phyloP scores from a whole-genome alignment of 768 basidiomycete species.

The Boletus subcaerulescens region DNA sequence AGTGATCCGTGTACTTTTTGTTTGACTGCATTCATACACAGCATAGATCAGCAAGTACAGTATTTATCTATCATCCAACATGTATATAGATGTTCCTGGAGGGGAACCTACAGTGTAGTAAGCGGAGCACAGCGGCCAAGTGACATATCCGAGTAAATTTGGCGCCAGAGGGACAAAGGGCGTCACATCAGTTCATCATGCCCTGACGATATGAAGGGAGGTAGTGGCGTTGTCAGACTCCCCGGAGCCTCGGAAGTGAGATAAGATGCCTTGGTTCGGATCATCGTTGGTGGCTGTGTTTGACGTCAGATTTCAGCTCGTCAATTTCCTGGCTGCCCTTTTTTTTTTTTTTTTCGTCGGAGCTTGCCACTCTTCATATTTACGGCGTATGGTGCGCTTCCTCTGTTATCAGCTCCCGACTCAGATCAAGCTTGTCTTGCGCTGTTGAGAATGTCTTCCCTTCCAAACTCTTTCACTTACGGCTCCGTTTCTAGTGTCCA shows the following conservation, averaged over 20 bases:
- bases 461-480: conserved; percentile 41
- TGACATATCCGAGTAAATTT: no score
- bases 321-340: neutral
- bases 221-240: no score
- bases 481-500: conserved; percentile 48
- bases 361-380: neutral
- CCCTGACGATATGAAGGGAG: no score
- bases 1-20: neutral
- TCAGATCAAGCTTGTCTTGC: neutral
- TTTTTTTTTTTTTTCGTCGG: conserved; percentile 1
- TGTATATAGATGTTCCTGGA: conserved; percentile 8
- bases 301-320: no score
- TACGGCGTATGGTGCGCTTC: neutral
- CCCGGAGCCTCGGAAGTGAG: no score
- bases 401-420: neutral
- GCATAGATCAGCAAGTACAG: conserved; percentile 17
- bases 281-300: no score
- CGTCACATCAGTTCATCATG: no score
- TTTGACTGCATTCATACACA: conserved; percentile 3
- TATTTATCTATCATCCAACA: conserved; percentile 20
- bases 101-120: neutral
- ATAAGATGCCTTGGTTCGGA: no score
- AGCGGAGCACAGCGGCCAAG: no score
- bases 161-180: no score
- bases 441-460: conserved; percentile 42